phyloP scores from a whole-genome alignment of 768 basidiomycete species.

The Termitomyces eurrhizus region DNA sequence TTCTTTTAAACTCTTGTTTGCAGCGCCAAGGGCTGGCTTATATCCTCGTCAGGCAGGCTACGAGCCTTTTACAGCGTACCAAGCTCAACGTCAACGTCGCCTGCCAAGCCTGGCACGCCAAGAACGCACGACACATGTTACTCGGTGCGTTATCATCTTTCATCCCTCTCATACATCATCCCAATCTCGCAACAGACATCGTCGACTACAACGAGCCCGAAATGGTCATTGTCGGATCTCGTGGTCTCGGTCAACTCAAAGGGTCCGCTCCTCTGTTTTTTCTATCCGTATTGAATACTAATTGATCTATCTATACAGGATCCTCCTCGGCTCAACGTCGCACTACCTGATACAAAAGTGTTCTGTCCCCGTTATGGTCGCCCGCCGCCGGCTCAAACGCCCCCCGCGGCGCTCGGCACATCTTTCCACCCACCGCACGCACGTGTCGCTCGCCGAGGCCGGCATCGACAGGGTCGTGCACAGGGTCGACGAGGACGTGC shows the following conservation, averaged over 20 bases:
- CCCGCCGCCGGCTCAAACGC: constrained; percentile 85
- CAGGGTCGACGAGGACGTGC: constrained; percentile 84
- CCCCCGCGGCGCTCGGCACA: constrained; percentile 80
- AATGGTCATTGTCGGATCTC: constrained; percentile 95
- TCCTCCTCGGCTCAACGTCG: constrained; percentile 90
- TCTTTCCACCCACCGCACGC: constrained; percentile 74
- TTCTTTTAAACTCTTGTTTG: constrained; percentile 6
- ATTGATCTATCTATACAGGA: constrained; percentile 41
- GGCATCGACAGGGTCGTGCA: constrained; percentile 84
- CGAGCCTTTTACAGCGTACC: constrained; percentile 86
- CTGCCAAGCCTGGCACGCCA: constrained; percentile 98
- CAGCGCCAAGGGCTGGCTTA: constrained; percentile 88
- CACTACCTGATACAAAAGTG: constrained; percentile 95
- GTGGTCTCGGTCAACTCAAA: constrained; percentile 83
- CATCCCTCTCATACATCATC: neutral
- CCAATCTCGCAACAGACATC: constrained; percentile 45
- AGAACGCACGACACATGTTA: constrained; percentile 87
- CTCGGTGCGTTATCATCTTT: constrained; percentile 43
- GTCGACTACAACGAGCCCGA: constrained; percentile 84
- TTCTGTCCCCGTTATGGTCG: constrained; percentile 95
- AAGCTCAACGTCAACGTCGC: constrained; percentile 79
- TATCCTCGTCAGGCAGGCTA: constrained; percentile 86
- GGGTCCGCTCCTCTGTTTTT: constrained; percentile 38
- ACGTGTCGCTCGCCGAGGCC: constrained; percentile 83
- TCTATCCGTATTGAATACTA: neutral